Evolutionary conservation across 2,329 filamentous ascomycete genomes (phyloP), one percentile per base, ranked within the genome.

Genomic region (Monilinia aucupariae): DNA sequence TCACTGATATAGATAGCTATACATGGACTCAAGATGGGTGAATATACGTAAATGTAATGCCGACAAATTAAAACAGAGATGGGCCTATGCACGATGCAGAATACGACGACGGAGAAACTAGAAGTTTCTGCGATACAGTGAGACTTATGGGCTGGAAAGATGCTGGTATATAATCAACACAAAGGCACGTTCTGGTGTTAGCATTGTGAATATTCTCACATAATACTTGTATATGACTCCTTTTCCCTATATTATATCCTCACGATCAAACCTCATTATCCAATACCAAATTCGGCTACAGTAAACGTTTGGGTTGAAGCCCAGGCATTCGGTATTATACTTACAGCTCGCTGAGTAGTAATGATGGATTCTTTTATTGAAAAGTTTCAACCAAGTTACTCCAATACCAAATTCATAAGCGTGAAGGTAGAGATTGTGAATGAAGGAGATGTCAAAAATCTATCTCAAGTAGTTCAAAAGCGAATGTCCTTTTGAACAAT

Each of bases 401-500:
- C 65, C 0, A n/a, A 62, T 2, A 64, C 64, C 1, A 66, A 60
- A 7, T 55, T 69, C 12, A 30, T 70, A 1, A 39, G 58, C 12
- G 50, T 69, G 8, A 66, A 66, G 32, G 51, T 59, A 2, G 66
- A 71, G 53, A 67, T 71, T n/a, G 27, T 37, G 1, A 47, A 39
- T n/a, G 67, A 68, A 49, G 41, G 51, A 0, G 65, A 69, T 37
- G 66, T 68, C 9, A 64, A 67, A 32, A 64, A 64, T 45, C 58
- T 71, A 20, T 71, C 61, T 49, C 51, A 54, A 1, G 25, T 56
- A 5, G 50, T 69, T 3, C 65, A 70, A 30, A 59, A 66, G 68
- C 68, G 6, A 78, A 80, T 56, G 70, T 80, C 3, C 62, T 80
- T 2, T 66, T 80, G 51, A 77, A 76, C 62, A 80, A 79, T 66